Conservation (phyloP, 148 eudicot genomes). For the Salicornia ramosissima region DNA sequence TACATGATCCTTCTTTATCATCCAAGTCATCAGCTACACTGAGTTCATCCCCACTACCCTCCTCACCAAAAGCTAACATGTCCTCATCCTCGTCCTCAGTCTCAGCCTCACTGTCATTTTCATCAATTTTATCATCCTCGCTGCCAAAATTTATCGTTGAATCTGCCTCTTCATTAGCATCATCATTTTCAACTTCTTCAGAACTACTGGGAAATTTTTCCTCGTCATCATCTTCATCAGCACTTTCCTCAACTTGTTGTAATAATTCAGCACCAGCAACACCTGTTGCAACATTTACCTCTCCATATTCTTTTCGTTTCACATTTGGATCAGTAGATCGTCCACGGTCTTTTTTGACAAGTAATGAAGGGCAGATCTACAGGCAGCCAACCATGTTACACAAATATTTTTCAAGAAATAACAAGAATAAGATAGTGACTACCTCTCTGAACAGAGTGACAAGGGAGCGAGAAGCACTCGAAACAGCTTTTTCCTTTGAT, state of each 20-base stretch:
- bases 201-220: conserved; percentile 18
- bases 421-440: conserved; percentile 19
- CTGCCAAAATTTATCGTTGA: conserved; percentile 10
- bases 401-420: conserved; percentile 5
- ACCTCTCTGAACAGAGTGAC: conserved; percentile 91
- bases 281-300: conserved; percentile 57
- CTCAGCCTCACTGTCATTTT: conserved; percentile 30
- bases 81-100: conserved; percentile 26
- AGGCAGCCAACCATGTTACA: conserved; percentile 21
- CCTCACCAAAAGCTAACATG: conserved; percentile 14
- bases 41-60: conserved; percentile 22
- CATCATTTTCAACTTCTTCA: conserved; percentile 28
- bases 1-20: too few relatives aligned
- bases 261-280: conserved; percentile 76
- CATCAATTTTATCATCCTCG: conserved; percentile 28
- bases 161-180: conserved; percentile 25
- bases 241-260: conserved; percentile 30
- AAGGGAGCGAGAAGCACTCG: conserved; percentile 89
- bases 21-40: conserved; percentile 25
- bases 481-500: conserved; percentile 84
- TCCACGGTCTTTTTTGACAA: conserved; percentile 88
- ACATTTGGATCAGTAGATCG: conserved; percentile 76
- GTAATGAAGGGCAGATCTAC: conserved; percentile 91
- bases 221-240: conserved; percentile 35
- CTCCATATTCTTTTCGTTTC: conserved; percentile 89